Conservation (phyloP, 768 basidiomycete genomes). For the Pleurotus salmoneostramineus region DNA sequence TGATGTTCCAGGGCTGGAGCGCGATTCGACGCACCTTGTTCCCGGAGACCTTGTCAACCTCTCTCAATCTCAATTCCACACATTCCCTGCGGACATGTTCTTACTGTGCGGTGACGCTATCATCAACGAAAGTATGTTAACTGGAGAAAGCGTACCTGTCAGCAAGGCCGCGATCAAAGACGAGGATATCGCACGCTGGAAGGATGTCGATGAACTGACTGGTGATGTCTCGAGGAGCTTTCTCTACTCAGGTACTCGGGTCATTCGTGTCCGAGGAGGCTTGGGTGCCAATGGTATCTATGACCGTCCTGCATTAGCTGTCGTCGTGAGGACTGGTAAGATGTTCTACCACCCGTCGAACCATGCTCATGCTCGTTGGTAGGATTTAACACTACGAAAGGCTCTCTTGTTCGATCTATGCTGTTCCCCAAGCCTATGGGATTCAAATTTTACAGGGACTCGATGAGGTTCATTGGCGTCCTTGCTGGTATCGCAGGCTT, state of each 20-base stretch:
- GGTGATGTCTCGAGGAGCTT: constrained; percentile 80
- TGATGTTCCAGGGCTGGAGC: constrained; percentile 51
- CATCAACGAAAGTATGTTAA: constrained; percentile 98
- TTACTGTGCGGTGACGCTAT: constrained; percentile 95
- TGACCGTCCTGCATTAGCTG: constrained; percentile 64
- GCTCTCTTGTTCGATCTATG: constrained; percentile 94
- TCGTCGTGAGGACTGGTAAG: constrained; percentile 85
- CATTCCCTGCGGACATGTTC: constrained; percentile 88
- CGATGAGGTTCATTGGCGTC: constrained; percentile 86
- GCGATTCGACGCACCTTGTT: constrained; percentile 76
- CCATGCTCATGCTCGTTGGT: neutral
- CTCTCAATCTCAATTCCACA: constrained; percentile 64
- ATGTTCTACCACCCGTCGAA: neutral
- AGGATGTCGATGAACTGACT: constrained; percentile 57
- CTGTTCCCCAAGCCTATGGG: constrained; percentile 97
- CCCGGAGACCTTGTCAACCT: constrained; percentile 93
- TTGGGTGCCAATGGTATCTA: constrained; percentile 47
- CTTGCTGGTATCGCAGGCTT: constrained; percentile 87
- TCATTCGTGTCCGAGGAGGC: constrained; percentile 77
- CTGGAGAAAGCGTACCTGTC: constrained; percentile 97
- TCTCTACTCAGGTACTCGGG: constrained; percentile 85
- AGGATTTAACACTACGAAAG: constrained; percentile 98
- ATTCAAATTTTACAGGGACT: constrained; percentile 97
- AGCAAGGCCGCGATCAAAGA: constrained; percentile 86
- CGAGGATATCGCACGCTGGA: constrained; percentile 70